Conservation (phyloP, 1,284 basidiomycete species). For the Ceratorhiza oryzae-sativae region DNA sequence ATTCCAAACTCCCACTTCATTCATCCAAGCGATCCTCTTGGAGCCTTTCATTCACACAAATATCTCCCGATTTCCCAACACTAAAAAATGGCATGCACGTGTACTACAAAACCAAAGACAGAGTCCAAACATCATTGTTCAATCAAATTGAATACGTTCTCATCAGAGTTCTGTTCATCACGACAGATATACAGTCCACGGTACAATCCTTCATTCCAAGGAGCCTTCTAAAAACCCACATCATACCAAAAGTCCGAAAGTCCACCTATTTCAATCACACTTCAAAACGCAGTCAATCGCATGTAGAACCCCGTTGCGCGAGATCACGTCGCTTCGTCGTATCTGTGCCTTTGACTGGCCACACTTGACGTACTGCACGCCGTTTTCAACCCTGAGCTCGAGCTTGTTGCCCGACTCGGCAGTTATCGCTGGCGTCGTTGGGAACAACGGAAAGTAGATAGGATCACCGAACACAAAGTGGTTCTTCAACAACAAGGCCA, state of each 20-base stretch:
- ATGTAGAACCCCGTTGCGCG: constrained; percentile 4
- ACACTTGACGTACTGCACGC: not conserved
- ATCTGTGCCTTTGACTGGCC: constrained; percentile 4
- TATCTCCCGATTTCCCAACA: too few relatives aligned
- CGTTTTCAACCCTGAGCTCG: not conserved
- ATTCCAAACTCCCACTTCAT: constrained; percentile 36
- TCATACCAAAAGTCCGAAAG: too few relatives aligned
- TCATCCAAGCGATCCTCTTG: too few relatives aligned
- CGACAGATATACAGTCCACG: too few relatives aligned
- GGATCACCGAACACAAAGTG: not conserved
- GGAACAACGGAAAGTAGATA: not conserved
- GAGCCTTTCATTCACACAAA: too few relatives aligned
- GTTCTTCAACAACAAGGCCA: not conserved
- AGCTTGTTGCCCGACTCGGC: constrained; percentile 16
- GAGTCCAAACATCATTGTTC: too few relatives aligned
- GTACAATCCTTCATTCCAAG: too few relatives aligned
- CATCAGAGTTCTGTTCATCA: too few relatives aligned
- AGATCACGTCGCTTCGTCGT: not conserved
- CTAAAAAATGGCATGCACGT: too few relatives aligned
- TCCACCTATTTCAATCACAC: constrained; percentile 15
- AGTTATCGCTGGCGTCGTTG: not conserved
- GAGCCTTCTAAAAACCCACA: too few relatives aligned
- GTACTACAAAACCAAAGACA: too few relatives aligned
- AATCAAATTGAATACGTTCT: too few relatives aligned
- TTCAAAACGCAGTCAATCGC: constrained; percentile 15